Conservation (phyloP, 805 yeast species). For the Hanseniaspora opuntiae region DNA sequence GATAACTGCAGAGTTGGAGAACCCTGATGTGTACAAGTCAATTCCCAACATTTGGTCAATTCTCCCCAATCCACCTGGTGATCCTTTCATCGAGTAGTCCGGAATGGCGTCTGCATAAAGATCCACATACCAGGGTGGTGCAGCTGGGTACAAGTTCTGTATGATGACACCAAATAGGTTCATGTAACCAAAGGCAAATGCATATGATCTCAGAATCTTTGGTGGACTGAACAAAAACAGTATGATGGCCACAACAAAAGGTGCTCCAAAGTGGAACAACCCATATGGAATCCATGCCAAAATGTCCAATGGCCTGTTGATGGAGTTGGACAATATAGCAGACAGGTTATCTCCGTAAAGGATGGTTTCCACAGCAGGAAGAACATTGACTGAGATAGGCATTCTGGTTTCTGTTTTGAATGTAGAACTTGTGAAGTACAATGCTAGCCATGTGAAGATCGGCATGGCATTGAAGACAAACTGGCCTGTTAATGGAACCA, state of each 20-base stretch:
- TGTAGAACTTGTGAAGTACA: slow-evolving; percentile 64
- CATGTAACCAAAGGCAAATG: slow-evolving; percentile 90
- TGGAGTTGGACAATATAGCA: slow-evolving; percentile 63
- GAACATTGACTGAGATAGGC: slow-evolving; percentile 72
- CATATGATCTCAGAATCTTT: slow-evolving; percentile 64
- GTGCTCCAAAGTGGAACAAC: slow-evolving; percentile 74
- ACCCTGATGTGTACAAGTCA: slow-evolving; percentile 70
- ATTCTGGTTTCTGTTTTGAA: slow-evolving; percentile 69
- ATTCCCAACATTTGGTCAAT: slow-evolving; percentile 69
- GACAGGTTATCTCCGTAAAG: slow-evolving; percentile 83
- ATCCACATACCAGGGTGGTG: slow-evolving; percentile 94
- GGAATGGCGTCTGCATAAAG: slow-evolving; percentile 81
- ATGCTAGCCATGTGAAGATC: slow-evolving; percentile 69
- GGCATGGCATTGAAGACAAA: slow-evolving; percentile 76
- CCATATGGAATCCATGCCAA: slow-evolving; percentile 95
- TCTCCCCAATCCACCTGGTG: slow-evolving; percentile 89
- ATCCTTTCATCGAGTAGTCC: slow-evolving; percentile 77
- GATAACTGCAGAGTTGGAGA: slow-evolving; percentile 76
- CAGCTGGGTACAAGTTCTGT: slow-evolving; percentile 79
- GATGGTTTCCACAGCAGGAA: slow-evolving; percentile 86
- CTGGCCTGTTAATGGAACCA: slow-evolving; percentile 69
- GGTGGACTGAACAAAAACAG: slow-evolving; percentile 88
- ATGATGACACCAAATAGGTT: slow-evolving; percentile 71
- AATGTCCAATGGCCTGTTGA: slow-evolving; percentile 55
- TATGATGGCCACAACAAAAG: slow-evolving; percentile 69